These are phyloP conservation scores for Thraustotheca clavata DNA, from an alignment of 352 stramenopile species.

Conservation along the genomic window DNA sequence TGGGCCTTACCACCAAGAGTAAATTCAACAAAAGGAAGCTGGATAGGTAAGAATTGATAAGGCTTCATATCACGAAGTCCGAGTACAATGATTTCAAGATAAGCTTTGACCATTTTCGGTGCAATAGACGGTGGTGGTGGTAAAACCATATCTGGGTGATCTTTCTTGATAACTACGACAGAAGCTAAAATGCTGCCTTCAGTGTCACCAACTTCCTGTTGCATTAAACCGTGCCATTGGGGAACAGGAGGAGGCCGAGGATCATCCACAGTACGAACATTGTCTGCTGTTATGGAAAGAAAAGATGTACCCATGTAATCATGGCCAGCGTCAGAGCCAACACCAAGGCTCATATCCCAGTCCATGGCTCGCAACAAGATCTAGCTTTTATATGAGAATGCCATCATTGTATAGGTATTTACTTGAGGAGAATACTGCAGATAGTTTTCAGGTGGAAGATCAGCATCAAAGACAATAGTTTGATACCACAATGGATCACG, in stretches of 20 bases:
- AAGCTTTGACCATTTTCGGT: slow-evolving; percentile 58
- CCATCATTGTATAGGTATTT: not conserved
- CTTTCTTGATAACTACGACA: slow-evolving; percentile 64
- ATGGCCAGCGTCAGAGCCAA: not conserved
- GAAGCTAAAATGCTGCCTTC: slow-evolving; percentile 75
- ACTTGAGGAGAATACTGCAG: slow-evolving; percentile 65
- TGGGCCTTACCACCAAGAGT: slow-evolving; percentile 78
- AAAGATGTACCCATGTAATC: slow-evolving; percentile 24
- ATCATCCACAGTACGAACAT: slow-evolving; percentile 2
- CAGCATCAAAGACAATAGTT: slow-evolving; percentile 81
- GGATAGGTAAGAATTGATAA: slow-evolving; percentile 84
- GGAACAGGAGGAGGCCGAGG: slow-evolving; percentile 44
- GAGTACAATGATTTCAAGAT: slow-evolving; percentile 79
- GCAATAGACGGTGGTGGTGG: slow-evolving; percentile 42
- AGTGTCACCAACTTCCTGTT: slow-evolving; percentile 61
- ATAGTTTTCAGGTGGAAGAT: slow-evolving; percentile 54
- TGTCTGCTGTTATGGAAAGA: slow-evolving; percentile 53
- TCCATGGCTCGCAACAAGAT: slow-evolving; percentile 76
- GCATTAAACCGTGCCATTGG: slow-evolving; percentile 66
- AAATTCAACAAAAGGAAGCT: slow-evolving; percentile 83
- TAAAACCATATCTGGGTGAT: slow-evolving; percentile 54
- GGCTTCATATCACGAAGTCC: slow-evolving; percentile 80
- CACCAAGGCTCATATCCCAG: slow-evolving; percentile 32
- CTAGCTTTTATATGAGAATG: not conserved
- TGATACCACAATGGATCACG: slow-evolving; percentile 80